Conservation (phyloP, 345 rosid species). For the Citrus sp. region DNA sequence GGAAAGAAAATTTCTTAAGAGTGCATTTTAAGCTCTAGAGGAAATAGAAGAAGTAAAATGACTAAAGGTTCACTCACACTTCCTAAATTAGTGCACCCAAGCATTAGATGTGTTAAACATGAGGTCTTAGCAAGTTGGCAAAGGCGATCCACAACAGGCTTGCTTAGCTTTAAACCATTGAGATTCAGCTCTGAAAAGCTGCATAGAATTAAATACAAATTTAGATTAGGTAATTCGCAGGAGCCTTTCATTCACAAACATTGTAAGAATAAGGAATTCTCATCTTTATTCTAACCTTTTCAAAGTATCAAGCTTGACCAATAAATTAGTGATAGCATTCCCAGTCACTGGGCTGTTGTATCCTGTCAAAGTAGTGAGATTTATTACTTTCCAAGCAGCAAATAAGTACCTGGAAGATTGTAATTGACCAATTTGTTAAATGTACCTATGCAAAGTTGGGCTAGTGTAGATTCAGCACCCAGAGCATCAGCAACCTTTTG, state of each 20-base stretch:
- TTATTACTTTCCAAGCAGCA: conserved; percentile 8
- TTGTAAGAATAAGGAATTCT: background rate
- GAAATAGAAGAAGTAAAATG: background rate
- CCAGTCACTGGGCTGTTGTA: conserved; percentile 65
- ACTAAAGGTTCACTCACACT: conserved; percentile 40
- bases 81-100: conserved; percentile 79
- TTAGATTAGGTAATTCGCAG: background rate
- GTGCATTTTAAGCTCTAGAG: background rate
- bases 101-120: conserved; percentile 63
- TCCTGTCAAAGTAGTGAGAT: conserved; percentile 44
- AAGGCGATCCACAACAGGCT: conserved; percentile 61
- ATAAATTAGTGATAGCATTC: conserved; percentile 52
- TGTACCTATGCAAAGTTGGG: conserved; percentile 78
- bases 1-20: background rate
- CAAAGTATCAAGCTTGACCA: conserved; percentile 56
- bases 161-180: conserved; percentile 74
- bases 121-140: conserved; percentile 60
- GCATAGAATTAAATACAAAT: conserved; percentile 13
- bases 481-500: conserved; percentile 69
- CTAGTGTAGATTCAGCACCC: conserved; percentile 50
- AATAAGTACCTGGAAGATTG: background rate
- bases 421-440: conserved; percentile 10
- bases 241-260: conserved; percentile 1
- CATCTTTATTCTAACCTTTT: conserved; percentile 45
- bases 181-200: conserved; percentile 83